These are phyloP conservation scores for Scenedesmus sp. DNA, from an alignment of 163 green algal genomes.

Conservation along the genomic window DNA sequence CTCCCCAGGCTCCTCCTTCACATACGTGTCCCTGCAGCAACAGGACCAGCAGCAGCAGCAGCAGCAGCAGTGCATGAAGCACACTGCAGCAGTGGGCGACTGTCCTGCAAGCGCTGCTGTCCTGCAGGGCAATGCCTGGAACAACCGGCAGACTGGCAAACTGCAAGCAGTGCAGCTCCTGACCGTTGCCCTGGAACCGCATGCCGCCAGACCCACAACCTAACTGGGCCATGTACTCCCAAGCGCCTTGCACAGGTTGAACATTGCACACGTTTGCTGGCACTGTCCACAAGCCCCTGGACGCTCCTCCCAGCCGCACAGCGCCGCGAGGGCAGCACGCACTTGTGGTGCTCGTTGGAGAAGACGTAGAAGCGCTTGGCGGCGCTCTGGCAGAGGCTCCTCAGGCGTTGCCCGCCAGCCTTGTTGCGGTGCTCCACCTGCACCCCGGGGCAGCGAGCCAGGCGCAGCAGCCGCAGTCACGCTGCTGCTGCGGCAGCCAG, in stretches of 20 bases:
- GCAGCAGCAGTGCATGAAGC: neutral
- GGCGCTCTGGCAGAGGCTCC: constrained; percentile 71
- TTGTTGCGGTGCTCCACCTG: constrained; percentile 84
- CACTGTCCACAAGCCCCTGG: neutral
- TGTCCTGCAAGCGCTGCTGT: neutral
- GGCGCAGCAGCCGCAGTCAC: neutral
- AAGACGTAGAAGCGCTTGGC: constrained; percentile 96
- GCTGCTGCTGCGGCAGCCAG: neutral
- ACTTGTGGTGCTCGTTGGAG: constrained; percentile 96
- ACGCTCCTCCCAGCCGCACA: neutral
- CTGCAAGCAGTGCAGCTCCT: neutral
- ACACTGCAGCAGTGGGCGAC: neutral
- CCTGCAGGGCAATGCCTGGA: neutral
- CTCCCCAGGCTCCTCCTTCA: constrained; percentile 79
- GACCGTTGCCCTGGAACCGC: no score
- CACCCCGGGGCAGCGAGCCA: neutral
- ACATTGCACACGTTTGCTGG: neutral
- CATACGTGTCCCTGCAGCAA: constrained; percentile 82
- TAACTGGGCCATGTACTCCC: no score
- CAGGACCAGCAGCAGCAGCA: constrained; percentile 16
- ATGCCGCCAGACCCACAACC: no score
- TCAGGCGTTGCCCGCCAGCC: constrained; percentile 85
- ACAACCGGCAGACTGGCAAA: no score
- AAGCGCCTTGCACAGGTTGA: no score
- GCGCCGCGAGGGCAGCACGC: neutral